Percentiles rank a stretch among this genome's conserved stretches.
phyloP scores from a whole-genome alignment of 495 filamentous ascomycete species.

The Astrothelium subdiscretum region DNA sequence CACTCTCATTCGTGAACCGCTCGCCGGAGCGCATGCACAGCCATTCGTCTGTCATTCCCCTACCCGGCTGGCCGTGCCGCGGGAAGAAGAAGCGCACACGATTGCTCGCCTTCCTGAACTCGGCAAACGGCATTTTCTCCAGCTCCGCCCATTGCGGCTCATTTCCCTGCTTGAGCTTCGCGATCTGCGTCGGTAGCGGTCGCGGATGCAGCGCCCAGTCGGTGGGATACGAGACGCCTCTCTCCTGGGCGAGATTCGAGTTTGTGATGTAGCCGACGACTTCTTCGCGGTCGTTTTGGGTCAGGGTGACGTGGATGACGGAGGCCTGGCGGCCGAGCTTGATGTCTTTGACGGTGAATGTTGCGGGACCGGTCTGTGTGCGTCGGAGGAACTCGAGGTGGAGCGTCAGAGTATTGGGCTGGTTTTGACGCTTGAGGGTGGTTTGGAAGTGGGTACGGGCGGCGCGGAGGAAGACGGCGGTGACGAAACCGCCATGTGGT shows the following conservation, averaged over 20 bases:
- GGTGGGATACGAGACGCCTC: slow-evolving; percentile 45
- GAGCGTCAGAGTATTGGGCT: slow-evolving; percentile 52
- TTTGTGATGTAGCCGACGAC: slow-evolving; percentile 61
- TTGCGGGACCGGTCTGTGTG: slow-evolving; percentile 50
- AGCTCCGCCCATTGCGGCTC: slow-evolving; percentile 36
- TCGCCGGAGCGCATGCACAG: slow-evolving; percentile 37
- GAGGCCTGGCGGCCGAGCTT: slow-evolving; percentile 63
- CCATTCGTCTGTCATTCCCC: slow-evolving; percentile 53
- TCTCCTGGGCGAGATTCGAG: slow-evolving; percentile 45
- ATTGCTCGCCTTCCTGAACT: slow-evolving; percentile 41
- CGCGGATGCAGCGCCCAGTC: slow-evolving; percentile 38
- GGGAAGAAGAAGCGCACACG: slow-evolving; percentile 49
- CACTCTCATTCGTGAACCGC: slow-evolving; percentile 27
- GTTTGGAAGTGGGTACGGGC: slow-evolving; percentile 52
- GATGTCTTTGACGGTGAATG: slow-evolving; percentile 53
- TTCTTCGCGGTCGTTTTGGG: slow-evolving; percentile 44
- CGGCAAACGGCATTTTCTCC: slow-evolving; percentile 29
- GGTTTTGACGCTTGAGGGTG: slow-evolving; percentile 47
- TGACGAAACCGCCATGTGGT: slow-evolving; percentile 73
- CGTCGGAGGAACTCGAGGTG: slow-evolving; percentile 65
- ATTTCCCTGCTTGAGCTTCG: slow-evolving; percentile 24
- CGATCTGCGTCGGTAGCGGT: slow-evolving; percentile 35
- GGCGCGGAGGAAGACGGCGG: slow-evolving; percentile 49
- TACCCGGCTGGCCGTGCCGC: slow-evolving; percentile 30
- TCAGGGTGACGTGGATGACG: slow-evolving; percentile 56